These are phyloP conservation scores for Hysterangium stoloniferum DNA, from an alignment of 768 basidiomycete species.

Conservation along the genomic window DNA sequence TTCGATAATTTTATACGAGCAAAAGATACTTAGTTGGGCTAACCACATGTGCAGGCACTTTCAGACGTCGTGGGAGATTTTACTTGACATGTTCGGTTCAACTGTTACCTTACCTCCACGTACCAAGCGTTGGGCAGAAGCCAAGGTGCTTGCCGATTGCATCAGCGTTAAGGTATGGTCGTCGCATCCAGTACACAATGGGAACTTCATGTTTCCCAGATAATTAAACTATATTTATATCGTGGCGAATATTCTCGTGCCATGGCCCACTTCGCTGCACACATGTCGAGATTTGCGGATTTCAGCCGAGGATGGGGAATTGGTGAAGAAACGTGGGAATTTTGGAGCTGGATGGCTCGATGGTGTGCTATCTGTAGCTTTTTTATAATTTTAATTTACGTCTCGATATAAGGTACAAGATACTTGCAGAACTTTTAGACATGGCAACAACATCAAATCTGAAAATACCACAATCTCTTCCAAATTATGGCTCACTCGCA, in stretches of 20 bases:
- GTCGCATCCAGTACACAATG: too few species aligned
- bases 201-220: constrained; percentile 36
- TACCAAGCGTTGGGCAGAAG: constrained; percentile 97
- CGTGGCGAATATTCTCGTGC: constrained; percentile 82
- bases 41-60: constrained; percentile 62
- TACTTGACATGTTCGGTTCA: constrained; percentile 85
- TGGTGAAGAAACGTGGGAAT: constrained; percentile 93
- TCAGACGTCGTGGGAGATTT: constrained; percentile 82
- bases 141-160: constrained; percentile 92
- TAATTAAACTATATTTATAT: constrained; percentile 87
- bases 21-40: constrained; percentile 10
- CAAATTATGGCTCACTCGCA: constrained; percentile 27
- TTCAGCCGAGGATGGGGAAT: constrained; percentile 86
- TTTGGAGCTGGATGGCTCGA: constrained; percentile 93
- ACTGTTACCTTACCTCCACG: constrained; percentile 81
- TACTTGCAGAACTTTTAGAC: constrained; percentile 84
- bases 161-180: constrained; percentile 74
- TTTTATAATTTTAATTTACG: constrained; percentile 1
- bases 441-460: constrained; percentile 54
- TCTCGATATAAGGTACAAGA: constrained; percentile 78
- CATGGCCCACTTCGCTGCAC: constrained; percentile 74
- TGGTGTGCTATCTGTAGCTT: constrained; percentile 73
- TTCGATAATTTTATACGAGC: constrained; percentile 3
- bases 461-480: constrained; percentile 51
- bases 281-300: constrained; percentile 79